Percentiles rank a stretch among this genome's conserved stretches.
These are phyloP conservation scores for Heimioporus sp. DNA, from an alignment of 768 basidiomycete species.

Conservation along the genomic window DNA sequence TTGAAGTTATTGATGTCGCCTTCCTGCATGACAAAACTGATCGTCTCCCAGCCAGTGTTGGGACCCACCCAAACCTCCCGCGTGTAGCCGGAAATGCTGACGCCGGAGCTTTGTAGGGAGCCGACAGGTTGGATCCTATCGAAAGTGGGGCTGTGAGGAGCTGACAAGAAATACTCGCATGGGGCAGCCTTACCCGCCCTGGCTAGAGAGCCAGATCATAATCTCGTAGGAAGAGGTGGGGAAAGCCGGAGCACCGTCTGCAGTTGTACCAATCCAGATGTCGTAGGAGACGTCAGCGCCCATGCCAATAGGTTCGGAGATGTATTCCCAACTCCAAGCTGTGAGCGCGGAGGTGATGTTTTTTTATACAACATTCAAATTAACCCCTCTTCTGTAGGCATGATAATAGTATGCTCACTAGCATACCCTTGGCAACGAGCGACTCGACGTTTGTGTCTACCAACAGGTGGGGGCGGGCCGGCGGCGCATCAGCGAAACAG, in stretches of 20 bases:
- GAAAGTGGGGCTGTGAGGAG: not conserved
- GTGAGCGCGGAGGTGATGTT: conserved; percentile 47
- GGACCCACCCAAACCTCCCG: conserved; percentile 60
- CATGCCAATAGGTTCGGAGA: conserved; percentile 40
- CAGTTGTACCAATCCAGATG: conserved; percentile 49
- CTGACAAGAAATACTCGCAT: not conserved
- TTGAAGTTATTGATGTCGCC: conserved; percentile 51
- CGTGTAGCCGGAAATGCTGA: conserved; percentile 44
- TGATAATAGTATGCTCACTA: conserved; percentile 26
- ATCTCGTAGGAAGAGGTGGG: conserved; percentile 51
- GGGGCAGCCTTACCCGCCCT: conserved; percentile 42
- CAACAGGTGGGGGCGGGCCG: no score
- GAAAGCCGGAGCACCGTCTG: conserved; percentile 44
- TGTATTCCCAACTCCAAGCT: conserved; percentile 50
- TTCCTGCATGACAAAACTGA: conserved; percentile 50
- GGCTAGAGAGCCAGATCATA: conserved; percentile 62
- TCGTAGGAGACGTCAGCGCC: conserved; percentile 59
- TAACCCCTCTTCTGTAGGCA: not conserved
- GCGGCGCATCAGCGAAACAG: no score
- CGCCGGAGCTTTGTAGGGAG: conserved; percentile 41
- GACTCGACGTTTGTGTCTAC: conserved; percentile 51
- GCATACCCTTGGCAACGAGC: conserved; percentile 46
- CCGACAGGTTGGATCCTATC: conserved; percentile 56
- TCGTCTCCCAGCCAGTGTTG: conserved; percentile 53
- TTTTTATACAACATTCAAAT: conserved; percentile 16